Evolutionary conservation across 345 rosid genomes (phyloP), one percentile per base, ranked within the genome.

Genomic region (Ricinus communis): DNA sequence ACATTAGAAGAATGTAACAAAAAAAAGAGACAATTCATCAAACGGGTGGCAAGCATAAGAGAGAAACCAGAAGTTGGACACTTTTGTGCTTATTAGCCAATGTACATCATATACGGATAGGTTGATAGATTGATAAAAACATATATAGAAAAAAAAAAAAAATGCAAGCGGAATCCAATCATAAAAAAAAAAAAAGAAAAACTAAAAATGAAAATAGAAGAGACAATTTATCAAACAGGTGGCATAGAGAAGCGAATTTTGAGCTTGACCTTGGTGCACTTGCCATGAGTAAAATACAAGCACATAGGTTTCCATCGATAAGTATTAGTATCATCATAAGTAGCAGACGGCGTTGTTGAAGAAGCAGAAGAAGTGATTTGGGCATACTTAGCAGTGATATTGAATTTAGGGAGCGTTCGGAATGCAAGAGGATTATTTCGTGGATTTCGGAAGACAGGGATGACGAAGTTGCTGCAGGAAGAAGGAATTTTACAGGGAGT

Each of bases 281-380:
- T 91, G 46, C 90, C 97, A 57, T 94, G 98, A 10, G 96, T 81
- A 83, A 80, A 71, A 79, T 94, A 90, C 91, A 94, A 75, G 67
- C 98, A 94, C 91, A 84, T 83, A 24, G 93, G 96, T 74, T 80
- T 83, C 96, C 96, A 88, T 28, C 86, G 82, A 46, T 55, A 8
- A 59, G 10, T 68, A 40, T 60, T 38, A 47, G 8, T 69, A 56
- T 22, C 33, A 8, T 51, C 55, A n/a, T 0, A 21, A 9, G 57
- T 25, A n/a, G 40, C 47, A 45, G 71, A 27, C 66, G 71, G 22
- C 10, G 76, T 62, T 9, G 84, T 62, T 9, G 84, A 50, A 73
- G 83, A 36, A 25, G 85, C 52, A 45, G 83, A 65, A 49, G 82
- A 71, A 47, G 67, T 45, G 54, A 79, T 2, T 40, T 28, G 47